Percentiles rank a stretch among this genome's conserved stretches.
Conservation (phyloP, 176 grass and related monocot genomes). For the Eragrostis nindensis region DNA sequence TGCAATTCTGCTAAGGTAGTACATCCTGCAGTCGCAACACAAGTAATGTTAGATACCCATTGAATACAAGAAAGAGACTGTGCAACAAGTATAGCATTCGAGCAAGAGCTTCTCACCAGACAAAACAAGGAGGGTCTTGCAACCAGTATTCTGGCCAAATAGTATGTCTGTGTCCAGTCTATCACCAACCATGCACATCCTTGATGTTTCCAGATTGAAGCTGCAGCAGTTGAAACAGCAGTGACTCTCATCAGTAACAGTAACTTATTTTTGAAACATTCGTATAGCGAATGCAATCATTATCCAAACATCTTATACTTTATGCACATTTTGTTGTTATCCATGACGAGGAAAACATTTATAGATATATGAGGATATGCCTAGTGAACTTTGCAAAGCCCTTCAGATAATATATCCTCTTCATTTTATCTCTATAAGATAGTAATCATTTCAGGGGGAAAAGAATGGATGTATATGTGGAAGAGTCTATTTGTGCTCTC, state of each 20-base stretch:
- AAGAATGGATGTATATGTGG: background rate
- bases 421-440: slow-evolving; percentile 4
- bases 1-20: slow-evolving; percentile 71
- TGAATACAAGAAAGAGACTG: background rate
- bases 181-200: slow-evolving; percentile 99
- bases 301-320: background rate
- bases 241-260: background rate
- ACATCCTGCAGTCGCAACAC: slow-evolving; percentile 65
- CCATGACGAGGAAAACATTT: slow-evolving; percentile 6
- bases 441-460: background rate
- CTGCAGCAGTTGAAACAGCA: slow-evolving; percentile 48
- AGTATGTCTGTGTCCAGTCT: slow-evolving; percentile 96
- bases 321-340: background rate
- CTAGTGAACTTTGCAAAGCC: background rate
- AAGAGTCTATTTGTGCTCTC: background rate
- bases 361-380: slow-evolving; percentile 9
- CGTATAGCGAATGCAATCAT: background rate
- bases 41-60: slow-evolving; percentile 17
- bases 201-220: slow-evolving; percentile 72
- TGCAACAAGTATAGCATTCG: background rate
- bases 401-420: background rate
- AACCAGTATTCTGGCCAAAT: slow-evolving; percentile 88
- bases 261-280: background rate
- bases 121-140: slow-evolving; percentile 97
- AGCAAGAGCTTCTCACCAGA: slow-evolving; percentile 52